A percentile compares a stretch with the other conserved stretches of the same genome.
Evolutionary conservation across 495 filamentous ascomycete species (phyloP).

Genomic region (Thermochaetoides thermophila): DNA sequence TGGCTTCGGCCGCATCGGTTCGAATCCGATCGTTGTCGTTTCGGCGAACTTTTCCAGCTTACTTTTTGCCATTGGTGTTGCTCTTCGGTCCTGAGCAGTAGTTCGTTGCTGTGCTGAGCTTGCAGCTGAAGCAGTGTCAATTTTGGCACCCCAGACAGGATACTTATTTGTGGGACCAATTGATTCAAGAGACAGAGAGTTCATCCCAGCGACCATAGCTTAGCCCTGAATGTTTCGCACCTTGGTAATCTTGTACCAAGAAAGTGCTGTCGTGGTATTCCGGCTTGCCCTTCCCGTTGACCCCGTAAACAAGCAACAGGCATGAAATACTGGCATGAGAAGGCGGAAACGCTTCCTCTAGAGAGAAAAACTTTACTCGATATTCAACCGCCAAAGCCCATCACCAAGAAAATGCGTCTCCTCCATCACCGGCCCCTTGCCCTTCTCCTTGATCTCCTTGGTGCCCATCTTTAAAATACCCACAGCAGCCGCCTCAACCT

Average conservation of each 20-base stretch:
- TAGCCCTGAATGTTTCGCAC: too few relatives aligned
- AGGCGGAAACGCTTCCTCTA: too few relatives aligned
- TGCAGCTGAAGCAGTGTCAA: too few relatives aligned
- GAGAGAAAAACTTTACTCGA: too few relatives aligned
- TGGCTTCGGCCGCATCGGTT: slow-evolving; percentile 37
- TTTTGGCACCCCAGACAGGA: too few relatives aligned
- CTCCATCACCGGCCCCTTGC: slow-evolving; percentile 86
- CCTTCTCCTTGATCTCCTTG: slow-evolving; percentile 80
- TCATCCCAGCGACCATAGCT: too few relatives aligned
- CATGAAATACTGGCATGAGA: too few relatives aligned
- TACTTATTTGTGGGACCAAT: too few relatives aligned
- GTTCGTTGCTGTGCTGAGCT: background rate
- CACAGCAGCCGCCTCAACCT: slow-evolving; percentile 78
- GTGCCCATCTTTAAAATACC: slow-evolving; percentile 78
- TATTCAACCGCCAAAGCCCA: slow-evolving; percentile 70
- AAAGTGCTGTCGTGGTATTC: too few relatives aligned
- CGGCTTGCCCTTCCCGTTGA: too few relatives aligned
- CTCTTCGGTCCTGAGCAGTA: background rate
- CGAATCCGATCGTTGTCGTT: slow-evolving; percentile 28
- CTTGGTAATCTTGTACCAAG: too few relatives aligned
- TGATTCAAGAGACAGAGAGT: too few relatives aligned
- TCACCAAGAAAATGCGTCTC: slow-evolving; percentile 86
- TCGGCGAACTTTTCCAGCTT: slow-evolving; percentile 3
- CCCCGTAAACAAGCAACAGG: background rate
- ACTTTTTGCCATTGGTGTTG: background rate